Conservation (phyloP, 176 grass and related monocot species). For the Rhipidocladum racemiflorum region DNA sequence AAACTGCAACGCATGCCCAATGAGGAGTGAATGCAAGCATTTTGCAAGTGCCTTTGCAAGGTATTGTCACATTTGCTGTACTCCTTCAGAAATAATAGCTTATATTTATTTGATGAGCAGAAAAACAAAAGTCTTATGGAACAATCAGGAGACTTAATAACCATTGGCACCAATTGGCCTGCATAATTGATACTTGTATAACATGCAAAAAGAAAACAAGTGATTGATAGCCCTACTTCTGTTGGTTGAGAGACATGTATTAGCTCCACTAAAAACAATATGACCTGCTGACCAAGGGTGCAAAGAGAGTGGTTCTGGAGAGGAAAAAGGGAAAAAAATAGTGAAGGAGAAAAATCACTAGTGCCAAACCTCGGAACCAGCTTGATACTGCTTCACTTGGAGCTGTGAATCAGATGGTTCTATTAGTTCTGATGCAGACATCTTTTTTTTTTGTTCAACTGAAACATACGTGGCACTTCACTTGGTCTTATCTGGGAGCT, state of each 20-base stretch:
- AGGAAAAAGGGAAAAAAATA: background rate
- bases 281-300: slow-evolving; percentile 1
- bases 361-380: background rate
- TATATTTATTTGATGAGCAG: slow-evolving; percentile 19
- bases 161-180: background rate
- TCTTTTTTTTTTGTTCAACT: background rate
- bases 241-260: background rate
- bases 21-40: slow-evolving; percentile 96
- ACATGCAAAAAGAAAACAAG: background rate
- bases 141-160: background rate
- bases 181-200: slow-evolving; percentile 23
- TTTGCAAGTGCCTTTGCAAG: slow-evolving; percentile 96
- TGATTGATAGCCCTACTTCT: background rate
- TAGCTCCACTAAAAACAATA: background rate
- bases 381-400: background rate
- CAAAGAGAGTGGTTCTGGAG: background rate
- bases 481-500: slow-evolving; percentile 19
- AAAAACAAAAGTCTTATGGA: background rate
- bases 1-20: slow-evolving; percentile 94
- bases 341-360: background rate
- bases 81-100: slow-evolving; percentile 9
- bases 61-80: slow-evolving; percentile 37
- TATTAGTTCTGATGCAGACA: background rate
- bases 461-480: background rate
- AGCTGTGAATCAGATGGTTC: background rate